Conservation (phyloP, 2,329 filamentous ascomycete species). For the Stachybotrys chartarum region DNA sequence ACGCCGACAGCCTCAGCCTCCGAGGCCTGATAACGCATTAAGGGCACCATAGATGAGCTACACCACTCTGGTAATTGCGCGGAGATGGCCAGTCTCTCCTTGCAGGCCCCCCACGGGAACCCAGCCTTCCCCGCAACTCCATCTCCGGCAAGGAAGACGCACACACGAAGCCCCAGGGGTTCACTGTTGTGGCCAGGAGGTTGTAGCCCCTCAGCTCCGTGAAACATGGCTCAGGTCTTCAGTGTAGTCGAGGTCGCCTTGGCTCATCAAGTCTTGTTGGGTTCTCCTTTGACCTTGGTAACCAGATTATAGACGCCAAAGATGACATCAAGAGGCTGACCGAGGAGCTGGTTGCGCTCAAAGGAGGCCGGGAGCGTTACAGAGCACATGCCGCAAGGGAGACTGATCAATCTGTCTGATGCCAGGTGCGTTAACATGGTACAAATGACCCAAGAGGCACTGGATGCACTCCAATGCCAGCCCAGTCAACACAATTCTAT, state of each 20-base stretch:
- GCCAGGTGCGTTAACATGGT: slow-evolving; percentile 8
- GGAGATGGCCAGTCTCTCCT: no score
- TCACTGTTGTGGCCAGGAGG: neutral
- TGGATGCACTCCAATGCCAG: slow-evolving; percentile 9
- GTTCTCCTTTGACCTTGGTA: slow-evolving; percentile 10
- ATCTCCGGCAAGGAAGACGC: no score
- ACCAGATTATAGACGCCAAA: slow-evolving; percentile 11
- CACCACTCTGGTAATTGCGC: no score
- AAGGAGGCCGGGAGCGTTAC: slow-evolving; percentile 13
- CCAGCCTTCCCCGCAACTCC: no score
- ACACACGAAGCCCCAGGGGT: no score
- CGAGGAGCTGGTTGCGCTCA: slow-evolving; percentile 16
- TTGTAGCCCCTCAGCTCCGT: no score
- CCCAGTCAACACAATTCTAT: slow-evolving; percentile 7
- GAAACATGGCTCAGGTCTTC: slow-evolving; percentile 11
- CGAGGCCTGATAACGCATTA: no score
- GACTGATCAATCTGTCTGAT: neutral
- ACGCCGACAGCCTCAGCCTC: no score
- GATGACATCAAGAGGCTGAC: slow-evolving; percentile 14
- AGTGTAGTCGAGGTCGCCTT: slow-evolving; percentile 11
- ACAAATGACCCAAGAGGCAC: slow-evolving; percentile 11
- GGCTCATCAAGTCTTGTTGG: slow-evolving; percentile 10
- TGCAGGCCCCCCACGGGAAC: no score
- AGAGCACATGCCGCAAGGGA: slow-evolving; percentile 2
- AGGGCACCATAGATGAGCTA: no score